These are phyloP conservation scores for Pichia sp. DNA, from an alignment of 1,139 yeast genomes.

Conservation along the genomic window DNA sequence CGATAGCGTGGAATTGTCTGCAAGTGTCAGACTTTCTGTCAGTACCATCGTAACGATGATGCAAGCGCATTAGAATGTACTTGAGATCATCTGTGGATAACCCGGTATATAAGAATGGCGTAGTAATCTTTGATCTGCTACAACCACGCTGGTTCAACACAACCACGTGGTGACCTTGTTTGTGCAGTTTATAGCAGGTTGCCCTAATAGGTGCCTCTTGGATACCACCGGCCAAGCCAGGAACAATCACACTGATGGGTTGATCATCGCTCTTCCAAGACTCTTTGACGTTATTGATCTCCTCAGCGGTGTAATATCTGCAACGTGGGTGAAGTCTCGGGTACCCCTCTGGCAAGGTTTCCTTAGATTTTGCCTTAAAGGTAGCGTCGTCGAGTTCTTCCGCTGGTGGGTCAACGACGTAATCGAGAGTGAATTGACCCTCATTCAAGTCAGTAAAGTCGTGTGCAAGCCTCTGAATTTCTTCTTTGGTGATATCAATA, in stretches of 20 bases:
- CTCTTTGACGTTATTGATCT: conserved; percentile 28
- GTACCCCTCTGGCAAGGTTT: conserved; percentile 57
- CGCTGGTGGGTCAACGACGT: conserved; percentile 42
- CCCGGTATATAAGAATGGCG: conserved; percentile 68
- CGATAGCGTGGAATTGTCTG: conserved; percentile 75
- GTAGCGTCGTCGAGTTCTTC: conserved; percentile 31
- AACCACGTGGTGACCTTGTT: conserved; percentile 47
- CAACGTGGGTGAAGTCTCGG: conserved; percentile 78
- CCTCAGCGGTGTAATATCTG: conserved; percentile 54
- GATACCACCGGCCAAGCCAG: conserved; percentile 90
- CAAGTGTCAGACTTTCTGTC: conserved; percentile 60
- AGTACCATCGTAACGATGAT: conserved; percentile 2
- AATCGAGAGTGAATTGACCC: conserved; percentile 73
- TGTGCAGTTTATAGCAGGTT: conserved; percentile 35
- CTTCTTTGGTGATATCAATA: conserved; percentile 42
- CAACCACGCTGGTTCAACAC: conserved; percentile 85
- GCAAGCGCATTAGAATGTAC: conserved; percentile 44
- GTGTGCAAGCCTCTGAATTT: conserved; percentile 5
- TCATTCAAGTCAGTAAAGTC: conserved; percentile 26
- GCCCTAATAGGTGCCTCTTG: conserved; percentile 83
- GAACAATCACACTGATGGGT: conserved; percentile 66
- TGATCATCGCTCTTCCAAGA: conserved; percentile 29
- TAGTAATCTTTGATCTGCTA: conserved; percentile 72
- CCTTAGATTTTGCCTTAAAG: conserved; percentile 42
- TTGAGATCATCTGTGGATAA: conserved; percentile 67